Percentiles rank a stretch among this genome's conserved stretches.
phyloP scores from a whole-genome alignment of 306 rosid species.

The Benincasa hispida region DNA sequence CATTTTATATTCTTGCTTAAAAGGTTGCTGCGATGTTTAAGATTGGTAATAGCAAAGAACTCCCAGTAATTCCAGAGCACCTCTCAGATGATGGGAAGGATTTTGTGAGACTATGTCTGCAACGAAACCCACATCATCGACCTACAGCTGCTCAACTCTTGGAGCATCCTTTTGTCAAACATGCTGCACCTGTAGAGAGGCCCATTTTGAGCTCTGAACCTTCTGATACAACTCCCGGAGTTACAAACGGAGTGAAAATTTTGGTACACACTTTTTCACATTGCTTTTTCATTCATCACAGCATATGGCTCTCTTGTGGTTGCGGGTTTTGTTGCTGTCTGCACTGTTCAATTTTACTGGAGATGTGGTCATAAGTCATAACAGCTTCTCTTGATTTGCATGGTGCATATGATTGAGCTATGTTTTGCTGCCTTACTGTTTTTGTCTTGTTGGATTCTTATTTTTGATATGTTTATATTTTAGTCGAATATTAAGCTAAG shows the following conservation, averaged over 20 bases:
- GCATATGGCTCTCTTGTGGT: neutral
- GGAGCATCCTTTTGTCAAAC: slow-evolving; percentile 80
- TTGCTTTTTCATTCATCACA: neutral
- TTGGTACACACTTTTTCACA: slow-evolving; percentile 27
- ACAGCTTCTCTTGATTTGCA: neutral
- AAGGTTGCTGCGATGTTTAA: slow-evolving; percentile 96
- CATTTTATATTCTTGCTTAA: slow-evolving; percentile 21
- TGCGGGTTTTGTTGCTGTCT: neutral
- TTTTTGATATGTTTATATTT: neutral
- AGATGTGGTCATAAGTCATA: neutral
- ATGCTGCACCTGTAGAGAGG: slow-evolving; percentile 55
- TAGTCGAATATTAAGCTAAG: neutral
- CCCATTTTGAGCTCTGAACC: slow-evolving; percentile 33
- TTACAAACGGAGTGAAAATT: slow-evolving; percentile 53
- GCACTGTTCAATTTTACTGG: neutral
- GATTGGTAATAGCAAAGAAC: slow-evolving; percentile 72
- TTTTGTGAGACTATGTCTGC: slow-evolving; percentile 67
- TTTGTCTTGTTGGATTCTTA: neutral
- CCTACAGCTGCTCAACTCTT: slow-evolving; percentile 70
- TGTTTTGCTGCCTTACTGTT: neutral
- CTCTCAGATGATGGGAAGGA: slow-evolving; percentile 81
- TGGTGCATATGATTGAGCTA: neutral
- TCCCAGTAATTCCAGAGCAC: slow-evolving; percentile 65
- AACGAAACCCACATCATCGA: slow-evolving; percentile 56
- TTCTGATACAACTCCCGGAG: slow-evolving; percentile 36